These are phyloP conservation scores for Hortiboletus campestris DNA, from an alignment of 768 basidiomycete species.

Conservation along the genomic window DNA sequence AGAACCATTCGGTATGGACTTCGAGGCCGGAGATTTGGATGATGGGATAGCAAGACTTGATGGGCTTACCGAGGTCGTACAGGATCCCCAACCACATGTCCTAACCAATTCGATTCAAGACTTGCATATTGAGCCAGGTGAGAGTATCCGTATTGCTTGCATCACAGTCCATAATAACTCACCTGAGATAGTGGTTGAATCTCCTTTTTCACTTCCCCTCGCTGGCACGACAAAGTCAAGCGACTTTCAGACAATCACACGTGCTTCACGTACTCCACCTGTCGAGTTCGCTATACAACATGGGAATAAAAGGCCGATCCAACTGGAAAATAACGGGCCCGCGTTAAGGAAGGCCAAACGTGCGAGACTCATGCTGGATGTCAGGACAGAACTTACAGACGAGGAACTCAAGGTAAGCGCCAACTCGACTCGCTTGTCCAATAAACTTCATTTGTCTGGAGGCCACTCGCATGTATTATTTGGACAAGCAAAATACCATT, in stretches of 20 bases:
- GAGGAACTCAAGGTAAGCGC: conserved; percentile 68
- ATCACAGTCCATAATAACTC: not conserved
- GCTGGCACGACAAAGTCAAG: conserved; percentile 3
- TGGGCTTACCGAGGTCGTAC: not conserved
- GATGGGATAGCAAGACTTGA: conserved; percentile 21
- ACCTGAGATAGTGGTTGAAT: conserved; percentile 2
- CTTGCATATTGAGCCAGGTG: conserved; percentile 6
- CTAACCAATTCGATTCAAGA: not conserved
- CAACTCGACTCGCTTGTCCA: not conserved
- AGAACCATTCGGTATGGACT: conserved; percentile 15
- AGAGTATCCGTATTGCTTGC: not conserved
- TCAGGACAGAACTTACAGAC: conserved; percentile 77
- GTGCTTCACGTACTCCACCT: conserved; percentile 1
- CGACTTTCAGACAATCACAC: not conserved
- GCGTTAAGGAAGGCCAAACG: conserved; percentile 45
- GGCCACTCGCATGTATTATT: conserved; percentile 65
- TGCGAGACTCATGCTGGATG: conserved; percentile 59
- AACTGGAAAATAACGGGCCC: not conserved
- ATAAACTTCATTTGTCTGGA: conserved; percentile 22
- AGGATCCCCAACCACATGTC: not conserved
- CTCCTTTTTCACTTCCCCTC: conserved; percentile 1
- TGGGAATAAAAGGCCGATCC: not conserved
- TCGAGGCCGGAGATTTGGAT: conserved; percentile 21
- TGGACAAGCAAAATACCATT: conserved; percentile 56
- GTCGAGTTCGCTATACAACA: not conserved